A percentile compares a stretch with the other conserved stretches of the same genome.
Conservation (phyloP, 2,329 filamentous ascomycete species). For the Trichoderma guizhouense region DNA sequence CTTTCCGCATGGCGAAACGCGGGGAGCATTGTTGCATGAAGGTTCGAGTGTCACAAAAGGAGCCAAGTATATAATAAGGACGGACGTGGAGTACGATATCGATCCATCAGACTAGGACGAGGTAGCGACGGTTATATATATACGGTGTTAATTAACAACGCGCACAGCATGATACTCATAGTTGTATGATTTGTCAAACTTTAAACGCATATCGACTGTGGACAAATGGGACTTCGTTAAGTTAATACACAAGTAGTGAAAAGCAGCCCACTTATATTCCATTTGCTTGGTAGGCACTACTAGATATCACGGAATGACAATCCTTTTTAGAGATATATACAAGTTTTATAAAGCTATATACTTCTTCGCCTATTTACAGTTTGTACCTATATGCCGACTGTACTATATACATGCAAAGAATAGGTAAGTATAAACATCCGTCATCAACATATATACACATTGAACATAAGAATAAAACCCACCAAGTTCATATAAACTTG, state of each 20-base stretch:
- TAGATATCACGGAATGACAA: background rate
- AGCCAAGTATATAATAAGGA: slow-evolving; percentile 66
- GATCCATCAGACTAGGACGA: slow-evolving; percentile 23
- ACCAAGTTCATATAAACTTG: background rate
- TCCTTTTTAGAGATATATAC: background rate
- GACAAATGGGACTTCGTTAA: no score
- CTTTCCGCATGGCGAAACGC: slow-evolving; percentile 67
- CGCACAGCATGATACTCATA: no score
- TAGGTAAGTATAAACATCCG: background rate
- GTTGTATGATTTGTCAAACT: no score
- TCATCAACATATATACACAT: background rate
- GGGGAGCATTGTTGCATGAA: slow-evolving; percentile 64
- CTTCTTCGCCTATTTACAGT: background rate
- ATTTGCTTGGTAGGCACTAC: background rate
- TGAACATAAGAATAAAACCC: background rate
- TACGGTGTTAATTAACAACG: no score
- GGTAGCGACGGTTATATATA: background rate
- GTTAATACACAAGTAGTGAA: no score
- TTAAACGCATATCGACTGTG: no score
- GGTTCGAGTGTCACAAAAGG: slow-evolving; percentile 67
- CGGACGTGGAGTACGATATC: slow-evolving; percentile 69
- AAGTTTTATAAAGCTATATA: background rate
- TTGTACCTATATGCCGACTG: background rate
- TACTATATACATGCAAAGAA: no score
- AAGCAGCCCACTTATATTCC: background rate